phyloP scores from a whole-genome alignment of 176 grass and related monocot species.

The Chrysopogon serrulatus region DNA sequence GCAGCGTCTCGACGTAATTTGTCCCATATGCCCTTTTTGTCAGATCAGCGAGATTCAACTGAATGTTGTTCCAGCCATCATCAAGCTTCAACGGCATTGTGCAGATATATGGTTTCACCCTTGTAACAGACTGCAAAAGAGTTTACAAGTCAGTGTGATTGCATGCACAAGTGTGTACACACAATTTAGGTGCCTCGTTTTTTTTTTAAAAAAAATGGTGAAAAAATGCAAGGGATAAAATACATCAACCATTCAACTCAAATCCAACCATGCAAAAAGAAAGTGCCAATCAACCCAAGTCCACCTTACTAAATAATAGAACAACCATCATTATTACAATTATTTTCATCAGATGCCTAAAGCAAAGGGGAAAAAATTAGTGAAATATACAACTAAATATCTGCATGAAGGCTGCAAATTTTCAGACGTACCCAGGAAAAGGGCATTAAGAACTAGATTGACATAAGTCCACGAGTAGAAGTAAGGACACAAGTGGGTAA shows the following conservation, averaged over 20 bases:
- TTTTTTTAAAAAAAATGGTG: neutral
- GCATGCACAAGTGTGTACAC: neutral
- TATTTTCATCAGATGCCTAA: neutral
- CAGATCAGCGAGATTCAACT: conserved; percentile 76
- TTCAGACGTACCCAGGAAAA: neutral
- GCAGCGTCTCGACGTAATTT: conserved; percentile 85
- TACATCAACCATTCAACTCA: neutral
- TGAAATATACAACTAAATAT: neutral
- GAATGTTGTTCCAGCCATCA: conserved; percentile 91
- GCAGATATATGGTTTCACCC: conserved; percentile 91
- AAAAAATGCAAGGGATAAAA: neutral
- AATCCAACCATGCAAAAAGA: neutral
- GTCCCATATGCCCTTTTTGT: conserved; percentile 84
- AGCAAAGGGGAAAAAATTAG: neutral
- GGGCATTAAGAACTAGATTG: neutral
- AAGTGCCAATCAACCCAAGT: neutral
- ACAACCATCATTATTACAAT: neutral
- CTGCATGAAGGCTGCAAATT: neutral
- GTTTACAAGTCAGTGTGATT: neutral
- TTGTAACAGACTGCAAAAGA: conserved; percentile 58
- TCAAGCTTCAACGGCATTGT: conserved; percentile 87
- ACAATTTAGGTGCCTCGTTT: neutral
- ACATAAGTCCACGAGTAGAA: neutral
- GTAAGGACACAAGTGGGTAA: too few relatives aligned
- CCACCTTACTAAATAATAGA: neutral